These are phyloP conservation scores for Aspergillus sp. DNA, from an alignment of 2,329 filamentous ascomycete genomes.

Conservation along the genomic window DNA sequence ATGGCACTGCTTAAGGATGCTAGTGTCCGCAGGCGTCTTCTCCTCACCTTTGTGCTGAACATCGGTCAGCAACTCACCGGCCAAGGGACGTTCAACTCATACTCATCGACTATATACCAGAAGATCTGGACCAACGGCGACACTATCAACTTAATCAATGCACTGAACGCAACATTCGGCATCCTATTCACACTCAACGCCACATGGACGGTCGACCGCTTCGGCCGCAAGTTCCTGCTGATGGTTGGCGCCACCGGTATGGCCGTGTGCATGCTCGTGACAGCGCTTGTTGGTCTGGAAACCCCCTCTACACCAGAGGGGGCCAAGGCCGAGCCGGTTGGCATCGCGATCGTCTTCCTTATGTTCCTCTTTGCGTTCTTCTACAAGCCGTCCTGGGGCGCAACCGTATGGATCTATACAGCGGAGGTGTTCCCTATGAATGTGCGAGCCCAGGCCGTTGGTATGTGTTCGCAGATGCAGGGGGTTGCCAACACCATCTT, in stretches of 20 bases:
- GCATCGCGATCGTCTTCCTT: constrained; percentile 66
- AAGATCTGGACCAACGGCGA: constrained; percentile 61
- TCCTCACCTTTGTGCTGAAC: constrained; percentile 66
- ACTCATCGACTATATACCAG: constrained; percentile 71
- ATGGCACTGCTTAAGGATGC: constrained; percentile 67
- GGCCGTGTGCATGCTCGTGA: constrained; percentile 68
- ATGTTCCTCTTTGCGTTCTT: constrained; percentile 63
- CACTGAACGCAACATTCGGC: constrained; percentile 69
- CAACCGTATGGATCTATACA: constrained; percentile 70
- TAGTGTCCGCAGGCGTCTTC: constrained; percentile 65
- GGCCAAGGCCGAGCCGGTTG: constrained; percentile 59
- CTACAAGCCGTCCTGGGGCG: constrained; percentile 68
- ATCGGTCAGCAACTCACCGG: constrained; percentile 70
- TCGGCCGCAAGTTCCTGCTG: constrained; percentile 68
- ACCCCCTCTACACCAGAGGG: constrained; percentile 53
- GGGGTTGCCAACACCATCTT: constrained; percentile 67
- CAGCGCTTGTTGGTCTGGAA: constrained; percentile 56
- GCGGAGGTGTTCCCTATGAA: constrained; percentile 70
- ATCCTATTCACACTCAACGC: constrained; percentile 73
- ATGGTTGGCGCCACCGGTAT: constrained; percentile 68
- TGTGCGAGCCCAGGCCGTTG: constrained; percentile 67
- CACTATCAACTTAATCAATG: constrained; percentile 71
- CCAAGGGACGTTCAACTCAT: constrained; percentile 72
- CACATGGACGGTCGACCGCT: constrained; percentile 70
- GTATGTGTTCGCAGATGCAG: constrained; percentile 62